phyloP scores from a whole-genome alignment of 305 asterid species.

The Solanum hybrid region DNA sequence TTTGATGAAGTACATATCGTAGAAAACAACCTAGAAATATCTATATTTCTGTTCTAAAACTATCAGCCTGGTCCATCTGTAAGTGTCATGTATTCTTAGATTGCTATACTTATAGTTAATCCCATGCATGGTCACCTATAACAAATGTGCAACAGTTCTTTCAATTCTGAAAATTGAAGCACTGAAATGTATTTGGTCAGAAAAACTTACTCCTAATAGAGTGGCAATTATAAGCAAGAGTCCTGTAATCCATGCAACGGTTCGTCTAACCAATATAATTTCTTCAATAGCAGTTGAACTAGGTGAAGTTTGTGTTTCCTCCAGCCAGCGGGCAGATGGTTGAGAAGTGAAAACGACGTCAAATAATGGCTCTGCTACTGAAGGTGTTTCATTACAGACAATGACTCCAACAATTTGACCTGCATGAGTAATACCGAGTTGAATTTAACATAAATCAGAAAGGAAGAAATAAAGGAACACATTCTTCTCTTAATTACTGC shows the following conservation, averaged over 20 bases:
- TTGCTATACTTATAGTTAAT: background rate
- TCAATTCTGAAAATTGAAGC: background rate
- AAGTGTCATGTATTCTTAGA: background rate
- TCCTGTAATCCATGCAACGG: slow-evolving; percentile 94
- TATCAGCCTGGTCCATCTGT: background rate
- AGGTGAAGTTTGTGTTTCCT: slow-evolving; percentile 33
- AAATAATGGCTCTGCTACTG: slow-evolving; percentile 43
- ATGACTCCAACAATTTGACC: slow-evolving; percentile 83
- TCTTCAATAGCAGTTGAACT: slow-evolving; percentile 30
- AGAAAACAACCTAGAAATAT: background rate
- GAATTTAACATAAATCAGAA: background rate
- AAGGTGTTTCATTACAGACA: slow-evolving; percentile 28
- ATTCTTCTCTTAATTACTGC: background rate
- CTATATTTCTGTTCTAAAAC: background rate
- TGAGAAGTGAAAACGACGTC: slow-evolving; percentile 37
- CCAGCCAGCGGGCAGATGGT: slow-evolving; percentile 59
- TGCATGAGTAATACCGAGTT: slow-evolving; percentile 22
- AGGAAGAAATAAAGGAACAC: background rate
- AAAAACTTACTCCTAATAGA: slow-evolving; percentile 63
- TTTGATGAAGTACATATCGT: background rate
- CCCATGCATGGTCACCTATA: background rate
- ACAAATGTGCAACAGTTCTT: background rate
- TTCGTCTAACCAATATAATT: slow-evolving; percentile 48
- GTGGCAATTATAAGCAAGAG: slow-evolving; percentile 80
- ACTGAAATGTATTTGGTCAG: background rate